A percentile compares a stretch with the other conserved stretches of the same genome.
Conservation (phyloP, 306 rosid genomes). For the Glycyrrhiza uralensis region DNA sequence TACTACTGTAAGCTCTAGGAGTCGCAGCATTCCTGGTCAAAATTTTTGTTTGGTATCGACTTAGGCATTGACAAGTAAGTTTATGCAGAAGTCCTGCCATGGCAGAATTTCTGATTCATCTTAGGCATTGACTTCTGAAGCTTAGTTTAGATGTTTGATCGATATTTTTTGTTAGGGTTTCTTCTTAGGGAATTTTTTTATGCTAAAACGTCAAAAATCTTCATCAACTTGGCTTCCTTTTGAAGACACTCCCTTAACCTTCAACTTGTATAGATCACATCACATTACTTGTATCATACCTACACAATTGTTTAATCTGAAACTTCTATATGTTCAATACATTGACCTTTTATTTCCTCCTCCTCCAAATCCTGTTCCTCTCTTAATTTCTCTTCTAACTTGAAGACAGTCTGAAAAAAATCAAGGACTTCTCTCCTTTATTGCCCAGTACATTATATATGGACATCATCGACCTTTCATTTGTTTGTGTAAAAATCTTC, state of each 20-base stretch:
- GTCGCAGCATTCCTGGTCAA: background rate
- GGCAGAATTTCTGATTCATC: background rate
- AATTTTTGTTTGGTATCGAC: too few relatives aligned
- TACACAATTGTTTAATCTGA: background rate
- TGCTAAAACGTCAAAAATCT: background rate
- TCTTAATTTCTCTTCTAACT: background rate
- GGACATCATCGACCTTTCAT: background rate
- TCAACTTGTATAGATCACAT: background rate
- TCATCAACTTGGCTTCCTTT: background rate
- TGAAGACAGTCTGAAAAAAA: background rate
- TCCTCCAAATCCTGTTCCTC: background rate
- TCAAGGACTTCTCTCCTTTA: background rate
- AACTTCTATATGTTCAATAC: background rate
- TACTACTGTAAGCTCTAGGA: background rate
- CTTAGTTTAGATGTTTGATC: background rate
- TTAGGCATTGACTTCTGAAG: background rate
- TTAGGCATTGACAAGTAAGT: too few relatives aligned
- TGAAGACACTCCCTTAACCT: background rate
- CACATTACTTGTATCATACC: background rate
- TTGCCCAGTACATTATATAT: background rate
- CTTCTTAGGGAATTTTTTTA: background rate
- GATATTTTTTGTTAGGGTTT: background rate
- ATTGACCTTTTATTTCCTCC: background rate
- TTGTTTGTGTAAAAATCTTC: slow-evolving; percentile 1
- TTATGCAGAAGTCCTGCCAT: background rate